phyloP scores from a whole-genome alignment of 2,329 filamentous ascomycete species.

The Sporothrix pallida region DNA sequence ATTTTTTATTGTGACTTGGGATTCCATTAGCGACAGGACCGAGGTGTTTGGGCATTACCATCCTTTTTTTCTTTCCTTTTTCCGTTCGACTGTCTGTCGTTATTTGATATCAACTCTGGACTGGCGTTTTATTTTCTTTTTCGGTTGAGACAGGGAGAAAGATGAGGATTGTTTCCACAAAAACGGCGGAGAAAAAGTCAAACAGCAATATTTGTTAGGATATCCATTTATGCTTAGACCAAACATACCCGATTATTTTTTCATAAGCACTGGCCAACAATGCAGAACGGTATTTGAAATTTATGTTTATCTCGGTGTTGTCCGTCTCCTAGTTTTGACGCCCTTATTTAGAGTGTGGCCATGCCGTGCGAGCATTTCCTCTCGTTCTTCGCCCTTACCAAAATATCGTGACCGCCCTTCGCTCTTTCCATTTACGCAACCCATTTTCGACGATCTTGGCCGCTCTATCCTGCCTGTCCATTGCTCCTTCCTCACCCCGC shows the following conservation, averaged over 20 bases:
- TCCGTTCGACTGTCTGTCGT: not conserved
- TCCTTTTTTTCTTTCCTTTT: conserved; percentile 20
- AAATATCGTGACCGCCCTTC: not conserved
- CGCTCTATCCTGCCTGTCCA: not conserved
- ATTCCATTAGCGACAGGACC: conserved; percentile 26
- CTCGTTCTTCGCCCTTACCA: not conserved
- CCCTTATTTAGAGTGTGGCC: conserved; percentile 10
- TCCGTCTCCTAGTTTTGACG: not conserved
- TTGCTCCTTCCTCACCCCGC: not conserved
- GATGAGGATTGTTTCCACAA: not conserved
- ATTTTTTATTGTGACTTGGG: conserved; percentile 20
- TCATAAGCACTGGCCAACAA: not conserved
- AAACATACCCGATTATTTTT: not conserved
- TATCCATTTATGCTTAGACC: conserved; percentile 12
- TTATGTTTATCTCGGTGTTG: not conserved
- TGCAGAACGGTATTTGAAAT: too few relatives aligned
- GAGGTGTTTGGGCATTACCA: conserved; percentile 26
- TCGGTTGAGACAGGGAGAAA: not conserved
- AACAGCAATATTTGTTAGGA: conserved; percentile 5
- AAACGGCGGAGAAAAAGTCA: not conserved
- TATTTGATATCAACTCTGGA: conserved; percentile 26
- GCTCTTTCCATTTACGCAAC: not conserved
- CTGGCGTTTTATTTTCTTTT: conserved; percentile 24
- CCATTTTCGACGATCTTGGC: not conserved
- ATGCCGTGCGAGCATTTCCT: not conserved